phyloP scores from a whole-genome alignment of 75 land plant genomes.

The Larix kaempferi region DNA sequence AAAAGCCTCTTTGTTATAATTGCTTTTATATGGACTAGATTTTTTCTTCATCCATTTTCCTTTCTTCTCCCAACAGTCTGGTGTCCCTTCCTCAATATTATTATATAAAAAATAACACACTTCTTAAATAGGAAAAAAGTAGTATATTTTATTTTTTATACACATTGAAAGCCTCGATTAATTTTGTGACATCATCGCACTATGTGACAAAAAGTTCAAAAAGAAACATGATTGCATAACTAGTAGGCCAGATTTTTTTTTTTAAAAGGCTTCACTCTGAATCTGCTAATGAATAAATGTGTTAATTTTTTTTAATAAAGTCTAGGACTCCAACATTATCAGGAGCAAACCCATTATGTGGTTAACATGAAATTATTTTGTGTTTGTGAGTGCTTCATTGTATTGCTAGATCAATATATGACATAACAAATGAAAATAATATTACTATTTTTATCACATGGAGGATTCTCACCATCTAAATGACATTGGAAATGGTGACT shows the following conservation, averaged over 20 bases:
- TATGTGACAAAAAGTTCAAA: background rate
- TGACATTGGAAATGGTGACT: slow-evolving; percentile 58
- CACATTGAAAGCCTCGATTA: background rate
- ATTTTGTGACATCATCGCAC: background rate
- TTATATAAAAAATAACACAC: background rate
- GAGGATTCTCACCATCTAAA: slow-evolving; percentile 47
- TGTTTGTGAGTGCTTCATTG: background rate
- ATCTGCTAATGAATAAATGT: background rate
- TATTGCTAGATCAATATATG: background rate
- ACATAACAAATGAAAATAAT: background rate
- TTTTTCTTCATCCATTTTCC: too few relatives aligned
- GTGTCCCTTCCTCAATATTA: too few relatives aligned
- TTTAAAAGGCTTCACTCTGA: background rate
- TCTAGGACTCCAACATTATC: too few relatives aligned
- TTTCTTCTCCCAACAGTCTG: too few relatives aligned
- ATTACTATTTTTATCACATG: background rate
- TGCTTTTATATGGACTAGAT: too few relatives aligned
- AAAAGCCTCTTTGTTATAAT: too few relatives aligned
- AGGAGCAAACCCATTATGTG: too few relatives aligned
- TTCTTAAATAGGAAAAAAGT: background rate
- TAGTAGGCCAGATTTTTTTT: background rate
- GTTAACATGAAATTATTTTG: background rate
- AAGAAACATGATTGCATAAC: background rate
- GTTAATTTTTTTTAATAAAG: too few relatives aligned
- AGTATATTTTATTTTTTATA: background rate